Base-by-base conservation (phyloP, 768 basidiomycete species). In the Auricularia heimuer region DNA sequence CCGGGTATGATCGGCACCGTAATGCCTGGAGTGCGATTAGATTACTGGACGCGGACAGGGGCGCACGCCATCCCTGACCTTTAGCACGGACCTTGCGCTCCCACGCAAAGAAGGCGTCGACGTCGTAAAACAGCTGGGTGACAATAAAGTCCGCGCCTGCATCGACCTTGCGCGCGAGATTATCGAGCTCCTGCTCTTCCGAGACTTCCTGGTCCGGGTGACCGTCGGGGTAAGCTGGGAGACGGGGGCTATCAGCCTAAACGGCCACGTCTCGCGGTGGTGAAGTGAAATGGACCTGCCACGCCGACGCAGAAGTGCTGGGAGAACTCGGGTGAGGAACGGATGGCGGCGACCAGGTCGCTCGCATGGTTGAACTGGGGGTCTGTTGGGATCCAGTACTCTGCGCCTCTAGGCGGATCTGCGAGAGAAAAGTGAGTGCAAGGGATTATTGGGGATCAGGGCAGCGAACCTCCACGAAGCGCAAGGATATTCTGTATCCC, bases 111-210 rank as follows among this genome's bases (percentile, higher is more conserved):
- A 97, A 98, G 16, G 82, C 82, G 61, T 94, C 87, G n/a, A 89
- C 85, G 72, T 99, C 96, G 76, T 98, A 99, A 76, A 99, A 99
- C 4, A 98, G 80, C 70, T 99, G 97, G 0, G 97, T 98, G 62
- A 98, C 80, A 66, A 99, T 91, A 73, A 93, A 98, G 71, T 98
- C 91, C 2, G 96, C 96, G 16, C 97, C 97, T 0, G 92, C 94
- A 70, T 96, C 88, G 45, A 97, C 86, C 74, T 98, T 99, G 54
- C 82, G 81, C 73, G 90, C 92, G 64, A 99, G 79, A 70, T 86
- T 79, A 1, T 82, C 77, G 18, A 98, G 76, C 70, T 89, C 83
- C 51, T 77, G 74, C 63, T 88, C 86, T 71, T 87, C 86, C 63
- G 81, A 79, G 2, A 78, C 73, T 8, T 76, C 73, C 47, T 79